Base-by-base conservation (phyloP, 2,329 filamentous ascomycete genomes). In the Exophiala mesophila region DNA sequence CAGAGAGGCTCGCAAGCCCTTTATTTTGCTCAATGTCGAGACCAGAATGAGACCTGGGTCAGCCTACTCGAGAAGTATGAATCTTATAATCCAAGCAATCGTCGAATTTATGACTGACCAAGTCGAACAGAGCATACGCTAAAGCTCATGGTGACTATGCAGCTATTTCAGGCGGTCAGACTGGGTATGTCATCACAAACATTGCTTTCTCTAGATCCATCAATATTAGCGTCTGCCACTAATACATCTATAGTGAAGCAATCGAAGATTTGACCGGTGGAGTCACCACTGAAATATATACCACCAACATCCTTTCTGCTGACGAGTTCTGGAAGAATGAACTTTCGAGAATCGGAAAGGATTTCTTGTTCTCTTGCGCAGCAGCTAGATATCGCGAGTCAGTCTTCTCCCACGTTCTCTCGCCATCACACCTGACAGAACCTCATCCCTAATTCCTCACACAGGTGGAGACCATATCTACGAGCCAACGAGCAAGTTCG, bases 251-350 rank as follows among this genome's bases (percentile, higher is more conserved):
- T 32, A 67, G 72, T 5, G 76, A 79, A 53, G 75, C 71, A 1
- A 72, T 78, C 42, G 76, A 79, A 55, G 76, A 79, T 49, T 59
- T 78, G 10, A 78, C 76, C 1, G 70, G 70, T n/a, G 69, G 69
- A 2, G 69, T 71, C 4, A 71, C 68, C 0, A 67, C 68, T 0
- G 68, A 71, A 49, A 56, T 72, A 2, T 58, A 69, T 32, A 63
- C 67, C 0, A 67, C 62, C 35, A 69, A 72, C 43, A 70, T 72
- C 39, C 59, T 73, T 9, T 66, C 94, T 57, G 82, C 83, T 45
- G 82, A 94, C 39, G 75, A 78, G 13, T 94, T 94, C 59, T 94
- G 88, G 88, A 77, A 75, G 1, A 79, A 90, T 28, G 85, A 92
- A 59, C 74, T 94, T 18, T 78, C 81, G 62, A 81, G 83, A 49